Base-by-base conservation (phyloP, 192 early-diverging fungal species). In the Anaeromyces robustus region DNA sequence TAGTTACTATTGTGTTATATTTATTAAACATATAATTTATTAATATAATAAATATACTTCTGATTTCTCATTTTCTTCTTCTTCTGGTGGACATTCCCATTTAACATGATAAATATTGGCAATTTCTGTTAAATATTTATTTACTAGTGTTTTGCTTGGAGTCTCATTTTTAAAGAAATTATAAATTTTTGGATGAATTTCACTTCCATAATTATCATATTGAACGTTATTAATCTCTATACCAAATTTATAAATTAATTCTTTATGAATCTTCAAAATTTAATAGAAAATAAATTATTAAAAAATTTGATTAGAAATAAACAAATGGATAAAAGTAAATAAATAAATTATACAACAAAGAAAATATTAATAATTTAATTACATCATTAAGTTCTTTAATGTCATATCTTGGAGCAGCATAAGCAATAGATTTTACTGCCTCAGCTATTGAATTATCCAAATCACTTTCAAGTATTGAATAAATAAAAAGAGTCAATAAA, bases 401-500 rank as follows among this genome's bases (percentile, higher is more conserved):
- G 80, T 96, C 94, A 29, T 91, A 84, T 37, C 96, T 87, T 0
- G 95, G 89, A 30, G 96, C 93, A n/a, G 96, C 93, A 86, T 95
- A 99, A 30, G 97, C 93, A 78, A 99, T 85, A 0, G 95, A 95
- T 59, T 93, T 90, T 0, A 98, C 94, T 13, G 96, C 94, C 82
- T 96, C 96, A 26, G 86, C 84, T 34, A 99, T 94, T 30, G 91
- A 91, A 2, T 89, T 87, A 84, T 99, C 96, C 81, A 93, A 93
- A 16, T 87, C 85, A 77, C 94, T 92, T 81, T 77, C 22, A 59
- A 11, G 28, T 17, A 81, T 39, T 28, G 19, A 77, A 78, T 34
- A 12, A 34, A 78, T 82, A 29, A 39, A 22, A 28, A 12, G 19
- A 77, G 22, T 30, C 78, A 7, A 32, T 28, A 43, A 37, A 29